Evolutionary conservation across 495 filamentous ascomycete genomes (phyloP), one percentile per base, ranked within the genome.

Genomic region (Podospora didyma): DNA sequence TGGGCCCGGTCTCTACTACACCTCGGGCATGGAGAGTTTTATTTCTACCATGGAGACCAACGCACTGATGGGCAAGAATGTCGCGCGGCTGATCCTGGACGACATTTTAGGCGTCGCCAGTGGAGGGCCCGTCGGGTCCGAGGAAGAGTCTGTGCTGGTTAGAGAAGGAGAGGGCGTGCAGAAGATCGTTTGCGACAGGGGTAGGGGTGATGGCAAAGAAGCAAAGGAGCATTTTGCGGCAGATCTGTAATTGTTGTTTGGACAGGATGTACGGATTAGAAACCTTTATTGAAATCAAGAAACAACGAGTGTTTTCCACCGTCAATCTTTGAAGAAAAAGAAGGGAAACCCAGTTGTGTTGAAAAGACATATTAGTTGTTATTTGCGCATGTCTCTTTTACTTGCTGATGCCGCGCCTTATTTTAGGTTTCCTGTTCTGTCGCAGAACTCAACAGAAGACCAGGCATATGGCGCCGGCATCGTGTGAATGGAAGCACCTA

Each of bases 21-120:
- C 94, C 0, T 85, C 88, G 42, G 93, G 89, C 0, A 96, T 97
- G 51, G 94, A 98, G 73, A 87, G 85, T 61, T 97, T 98, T 63
- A 96, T 97, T 56, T 90, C 85, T 14, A 96, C 94, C 0, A 99
- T 99, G 94, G 94, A 99, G 78, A 99, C 95, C 7, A 97, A 88
- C 68, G 86, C 88, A 0, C 69, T 97, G 63, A 96, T 96, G 93
- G 94, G 94, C 0, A 92, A 84, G 80, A 97, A 98, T 73, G 88
- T 97, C 37, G 94, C 94, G 12, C 78, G 79, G 23, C 73, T 97
- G 41, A 80, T 97, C 49, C 76, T 87, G 4, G 81, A 92, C 62
- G 84, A 79, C 22, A 65, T 70, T 42, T 10, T 62, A 37, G 62
- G 46, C 2, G 49, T 46, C 7, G 19, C 24, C 41, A 65, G 49